These are phyloP conservation scores for Rheum nobile DNA, from an alignment of 148 eudicot species.

Conservation along the genomic window DNA sequence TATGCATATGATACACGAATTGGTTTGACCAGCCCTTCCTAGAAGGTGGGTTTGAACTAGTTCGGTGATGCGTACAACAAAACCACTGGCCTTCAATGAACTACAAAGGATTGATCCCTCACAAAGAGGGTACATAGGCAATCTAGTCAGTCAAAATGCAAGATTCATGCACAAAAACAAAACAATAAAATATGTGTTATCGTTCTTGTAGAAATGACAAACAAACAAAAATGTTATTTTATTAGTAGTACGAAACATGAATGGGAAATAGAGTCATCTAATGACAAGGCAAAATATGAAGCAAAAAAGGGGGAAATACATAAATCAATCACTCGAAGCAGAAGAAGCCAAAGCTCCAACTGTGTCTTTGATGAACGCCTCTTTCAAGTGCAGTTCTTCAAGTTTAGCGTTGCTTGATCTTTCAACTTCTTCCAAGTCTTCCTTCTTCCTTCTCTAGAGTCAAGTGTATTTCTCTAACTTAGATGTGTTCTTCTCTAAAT, in stretches of 20 bases:
- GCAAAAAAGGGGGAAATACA: background rate
- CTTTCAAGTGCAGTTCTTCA: background rate
- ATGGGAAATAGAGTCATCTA: background rate
- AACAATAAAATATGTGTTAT: background rate
- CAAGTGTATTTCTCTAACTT: too few relatives aligned
- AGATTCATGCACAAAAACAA: background rate
- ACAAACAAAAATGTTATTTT: background rate
- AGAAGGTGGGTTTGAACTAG: too few relatives aligned
- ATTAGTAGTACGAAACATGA: background rate
- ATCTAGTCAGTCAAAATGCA: background rate
- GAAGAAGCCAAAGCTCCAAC: background rate
- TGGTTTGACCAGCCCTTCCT: too few relatives aligned
- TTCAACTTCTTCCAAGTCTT: background rate
- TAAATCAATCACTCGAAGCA: background rate
- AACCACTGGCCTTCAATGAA: background rate
- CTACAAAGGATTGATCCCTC: background rate
- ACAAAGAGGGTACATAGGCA: background rate
- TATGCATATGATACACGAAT: too few relatives aligned
- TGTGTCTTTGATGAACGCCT: background rate
- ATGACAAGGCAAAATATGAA: background rate
- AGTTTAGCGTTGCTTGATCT: too few relatives aligned
- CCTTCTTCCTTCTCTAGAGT: too few relatives aligned
- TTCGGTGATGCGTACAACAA: background rate
- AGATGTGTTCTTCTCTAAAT: background rate
- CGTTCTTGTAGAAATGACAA: background rate